These are phyloP conservation scores for Neonectria coccinea DNA, from an alignment of 2,329 filamentous ascomycete species.

Conservation along the genomic window DNA sequence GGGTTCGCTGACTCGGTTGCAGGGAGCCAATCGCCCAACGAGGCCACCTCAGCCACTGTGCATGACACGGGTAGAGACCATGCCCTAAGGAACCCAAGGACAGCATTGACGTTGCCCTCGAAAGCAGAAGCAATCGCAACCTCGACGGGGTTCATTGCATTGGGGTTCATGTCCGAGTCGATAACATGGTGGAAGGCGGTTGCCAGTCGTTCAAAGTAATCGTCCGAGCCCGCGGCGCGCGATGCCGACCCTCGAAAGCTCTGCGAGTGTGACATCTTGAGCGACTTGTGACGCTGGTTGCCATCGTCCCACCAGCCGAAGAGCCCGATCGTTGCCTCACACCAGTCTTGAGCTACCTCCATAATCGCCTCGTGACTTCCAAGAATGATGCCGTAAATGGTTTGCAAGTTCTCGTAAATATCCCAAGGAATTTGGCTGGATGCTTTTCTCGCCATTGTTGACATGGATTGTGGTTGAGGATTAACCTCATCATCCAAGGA, in stretches of 20 bases:
- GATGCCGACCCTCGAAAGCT: conserved; percentile 49
- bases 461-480: conserved; percentile 63
- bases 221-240: conserved; percentile 67
- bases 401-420: conserved; percentile 86
- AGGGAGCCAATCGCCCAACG: conserved; percentile 85
- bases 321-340: conserved; percentile 85
- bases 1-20: conserved; percentile 53
- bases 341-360: conserved; percentile 86
- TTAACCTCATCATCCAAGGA: conserved; percentile 50
- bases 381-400: conserved; percentile 83
- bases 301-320: conserved; percentile 93
- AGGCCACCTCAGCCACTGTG: conserved; percentile 84
- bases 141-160: conserved; percentile 80
- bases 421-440: conserved; percentile 91
- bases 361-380: conserved; percentile 82
- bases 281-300: conserved; percentile 60
- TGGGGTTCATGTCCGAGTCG: conserved; percentile 79
- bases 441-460: conserved; percentile 78
- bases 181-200: conserved; percentile 77
- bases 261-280: conserved; percentile 56
- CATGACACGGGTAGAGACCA: conserved; percentile 86
- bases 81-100: conserved; percentile 77
- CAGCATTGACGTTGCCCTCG: conserved; percentile 83
- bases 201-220: conserved; percentile 80
- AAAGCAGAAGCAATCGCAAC: conserved; percentile 85